Conservation (phyloP, 2,329 filamentous ascomycete species). For the Cryphonectria carpinicola region DNA sequence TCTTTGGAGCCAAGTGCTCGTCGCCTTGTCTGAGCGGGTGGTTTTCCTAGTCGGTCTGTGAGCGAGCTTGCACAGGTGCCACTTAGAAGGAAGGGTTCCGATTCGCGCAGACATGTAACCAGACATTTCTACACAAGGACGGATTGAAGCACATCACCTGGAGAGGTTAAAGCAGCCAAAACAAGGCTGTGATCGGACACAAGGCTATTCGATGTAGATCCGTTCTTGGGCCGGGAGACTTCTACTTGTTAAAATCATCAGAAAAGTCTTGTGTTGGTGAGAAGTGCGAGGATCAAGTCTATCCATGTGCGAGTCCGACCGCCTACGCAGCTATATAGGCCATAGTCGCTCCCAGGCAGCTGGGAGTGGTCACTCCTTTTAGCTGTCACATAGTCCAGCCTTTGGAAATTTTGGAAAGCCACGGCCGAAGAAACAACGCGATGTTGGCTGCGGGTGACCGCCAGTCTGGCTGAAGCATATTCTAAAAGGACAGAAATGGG, state of each 20-base stretch:
- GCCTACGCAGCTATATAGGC: too few species aligned
- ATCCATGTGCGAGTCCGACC: too few species aligned
- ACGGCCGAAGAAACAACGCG: background rate
- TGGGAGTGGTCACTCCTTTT: too few species aligned
- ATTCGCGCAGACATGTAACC: background rate
- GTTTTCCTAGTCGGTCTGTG: too few species aligned
- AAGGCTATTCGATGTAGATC: background rate
- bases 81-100: background rate
- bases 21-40: constrained; percentile 30
- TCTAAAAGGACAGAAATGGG: background rate
- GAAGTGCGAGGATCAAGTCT: too few species aligned
- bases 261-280: background rate
- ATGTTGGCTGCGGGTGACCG: background rate
- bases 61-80: background rate
- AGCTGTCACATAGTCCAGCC: too few species aligned
- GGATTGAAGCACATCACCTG: background rate
- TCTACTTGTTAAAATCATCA: background rate
- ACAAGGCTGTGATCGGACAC: background rate
- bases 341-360: too few species aligned
- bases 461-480: background rate
- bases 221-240: background rate
- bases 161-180: background rate
- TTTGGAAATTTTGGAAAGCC: background rate
- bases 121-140: background rate
- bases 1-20: constrained; percentile 4